A percentile compares a stretch with the other conserved stretches of the same genome.
Evolutionary conservation across 257 asterid species (phyloP).

Genomic region (Nyctanthes arbortristis): DNA sequence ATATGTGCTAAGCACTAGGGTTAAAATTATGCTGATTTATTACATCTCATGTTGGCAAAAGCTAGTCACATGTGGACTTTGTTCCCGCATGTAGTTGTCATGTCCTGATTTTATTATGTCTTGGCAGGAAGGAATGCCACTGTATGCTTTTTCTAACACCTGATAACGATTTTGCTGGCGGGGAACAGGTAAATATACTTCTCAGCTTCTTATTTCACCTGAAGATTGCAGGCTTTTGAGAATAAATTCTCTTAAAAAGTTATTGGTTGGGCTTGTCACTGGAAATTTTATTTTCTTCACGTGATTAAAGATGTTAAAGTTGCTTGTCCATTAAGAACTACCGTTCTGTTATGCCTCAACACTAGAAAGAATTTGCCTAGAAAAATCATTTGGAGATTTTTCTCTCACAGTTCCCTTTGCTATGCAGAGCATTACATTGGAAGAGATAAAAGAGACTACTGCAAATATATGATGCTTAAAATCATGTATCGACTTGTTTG

Average conservation of each 20-base stretch:
- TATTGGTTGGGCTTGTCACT: too few species aligned
- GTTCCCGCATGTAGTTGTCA: background rate
- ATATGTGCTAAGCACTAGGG: background rate
- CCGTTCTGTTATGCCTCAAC: background rate
- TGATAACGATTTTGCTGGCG: constrained; percentile 90
- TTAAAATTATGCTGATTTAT: background rate
- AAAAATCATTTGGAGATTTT: background rate
- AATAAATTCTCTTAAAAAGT: too few species aligned
- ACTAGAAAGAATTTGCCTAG: background rate
- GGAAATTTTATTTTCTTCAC: background rate
- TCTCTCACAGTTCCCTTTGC: constrained; percentile 25
- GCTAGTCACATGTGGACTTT: background rate
- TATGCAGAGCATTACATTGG: constrained; percentile 62
- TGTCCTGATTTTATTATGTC: constrained; percentile 14
- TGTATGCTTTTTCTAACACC: constrained; percentile 94
- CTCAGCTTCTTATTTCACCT: background rate
- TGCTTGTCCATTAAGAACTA: too few species aligned
- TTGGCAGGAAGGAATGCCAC: constrained; percentile 86
- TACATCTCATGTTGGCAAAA: background rate
- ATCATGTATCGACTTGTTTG: constrained; percentile 23
- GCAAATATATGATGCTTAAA: constrained; percentile 57
- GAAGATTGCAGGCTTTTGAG: background rate
- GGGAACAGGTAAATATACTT: constrained; percentile 69
- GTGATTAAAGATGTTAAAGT: background rate
- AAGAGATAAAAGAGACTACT: constrained; percentile 84